A percentile compares a stretch with the other conserved stretches of the same genome.
phyloP scores from a whole-genome alignment of 2,329 filamentous ascomycete species.

The Phaeosphaeriaceae sp. region DNA sequence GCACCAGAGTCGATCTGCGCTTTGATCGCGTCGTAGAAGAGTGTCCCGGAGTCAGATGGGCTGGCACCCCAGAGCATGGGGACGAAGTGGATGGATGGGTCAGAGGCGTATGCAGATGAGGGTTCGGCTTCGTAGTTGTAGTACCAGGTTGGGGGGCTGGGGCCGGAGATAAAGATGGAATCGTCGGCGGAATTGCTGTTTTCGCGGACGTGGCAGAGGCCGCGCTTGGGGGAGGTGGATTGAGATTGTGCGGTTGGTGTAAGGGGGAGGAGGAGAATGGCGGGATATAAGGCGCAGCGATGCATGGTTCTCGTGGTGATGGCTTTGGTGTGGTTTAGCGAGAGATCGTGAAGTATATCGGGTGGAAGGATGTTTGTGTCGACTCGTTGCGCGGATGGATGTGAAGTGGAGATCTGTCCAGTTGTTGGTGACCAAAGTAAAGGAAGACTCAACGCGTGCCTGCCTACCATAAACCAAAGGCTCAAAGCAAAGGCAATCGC shows the following conservation, averaged over 20 bases:
- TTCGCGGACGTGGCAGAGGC: slow-evolving; percentile 72
- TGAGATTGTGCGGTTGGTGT: slow-evolving; percentile 18
- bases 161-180: slow-evolving; percentile 66
- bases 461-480: not conserved
- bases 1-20: slow-evolving; percentile 59
- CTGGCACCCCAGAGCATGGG: slow-evolving; percentile 79
- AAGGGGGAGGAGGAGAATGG: not conserved
- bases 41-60: slow-evolving; percentile 53
- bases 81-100: slow-evolving; percentile 70
- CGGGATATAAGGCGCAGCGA: not conserved
- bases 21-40: slow-evolving; percentile 68
- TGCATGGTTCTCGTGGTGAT: slow-evolving; percentile 3
- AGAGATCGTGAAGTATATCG: too few relatives aligned
- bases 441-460: not conserved
- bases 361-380: too few relatives aligned
- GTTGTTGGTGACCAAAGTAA: not conserved
- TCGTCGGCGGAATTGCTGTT: slow-evolving; percentile 66
- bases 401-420: not conserved
- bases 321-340: not conserved
- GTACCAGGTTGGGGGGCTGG: slow-evolving; percentile 75
- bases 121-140: slow-evolving; percentile 76
- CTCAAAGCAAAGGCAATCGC: not conserved
- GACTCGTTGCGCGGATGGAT: not conserved
- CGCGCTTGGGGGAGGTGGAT: slow-evolving; percentile 67
- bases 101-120: slow-evolving; percentile 56